Conservation (phyloP, 2,329 filamentous ascomycete genomes). For the Aureobasidium sp. region DNA sequence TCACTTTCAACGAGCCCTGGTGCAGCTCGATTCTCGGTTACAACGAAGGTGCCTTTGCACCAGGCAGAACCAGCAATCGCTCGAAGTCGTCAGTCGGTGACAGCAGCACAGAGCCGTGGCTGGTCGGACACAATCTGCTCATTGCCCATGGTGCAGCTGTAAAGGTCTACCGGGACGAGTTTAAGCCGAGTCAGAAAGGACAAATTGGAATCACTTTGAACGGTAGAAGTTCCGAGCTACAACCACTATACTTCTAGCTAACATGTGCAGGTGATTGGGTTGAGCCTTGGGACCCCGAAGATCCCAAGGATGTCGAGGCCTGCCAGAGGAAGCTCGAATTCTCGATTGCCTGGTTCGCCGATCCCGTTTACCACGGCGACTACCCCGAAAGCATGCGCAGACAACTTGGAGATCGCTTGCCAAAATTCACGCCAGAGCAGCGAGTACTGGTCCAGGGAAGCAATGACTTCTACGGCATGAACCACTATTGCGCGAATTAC, state of each 20-base stretch:
- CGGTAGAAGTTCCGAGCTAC: conserved; percentile 40
- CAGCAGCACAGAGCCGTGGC: conserved; percentile 71
- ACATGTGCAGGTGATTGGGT: conserved; percentile 54
- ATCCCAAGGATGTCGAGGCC: conserved; percentile 68
- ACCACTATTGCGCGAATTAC: conserved; percentile 80
- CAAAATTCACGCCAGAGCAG: conserved; percentile 28
- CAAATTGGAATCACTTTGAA: conserved; percentile 86
- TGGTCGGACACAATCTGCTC: conserved; percentile 72
- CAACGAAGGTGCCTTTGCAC: conserved; percentile 69
- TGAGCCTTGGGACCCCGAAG: conserved; percentile 74
- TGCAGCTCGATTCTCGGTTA: conserved; percentile 77
- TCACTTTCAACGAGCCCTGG: conserved; percentile 79
- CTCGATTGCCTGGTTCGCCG: conserved; percentile 79
- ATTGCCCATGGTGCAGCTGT: conserved; percentile 75
- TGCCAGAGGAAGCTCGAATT: conserved; percentile 79
- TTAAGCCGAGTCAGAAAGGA: conserved; percentile 64
- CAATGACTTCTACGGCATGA: conserved; percentile 30
- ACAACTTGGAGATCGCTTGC: conserved; percentile 29
- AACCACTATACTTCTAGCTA: conserved; percentile 1
- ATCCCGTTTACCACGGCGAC: conserved; percentile 74
- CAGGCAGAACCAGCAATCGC: conserved; percentile 73
- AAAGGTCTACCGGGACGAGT: conserved; percentile 75
- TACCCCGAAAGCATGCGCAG: conserved; percentile 36
- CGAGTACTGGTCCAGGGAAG: conserved; percentile 27
- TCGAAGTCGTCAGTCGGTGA: conserved; percentile 64